These are phyloP conservation scores for Botryosphaeria dothidea DNA, from an alignment of 2,329 filamentous ascomycete genomes.

Conservation along the genomic window DNA sequence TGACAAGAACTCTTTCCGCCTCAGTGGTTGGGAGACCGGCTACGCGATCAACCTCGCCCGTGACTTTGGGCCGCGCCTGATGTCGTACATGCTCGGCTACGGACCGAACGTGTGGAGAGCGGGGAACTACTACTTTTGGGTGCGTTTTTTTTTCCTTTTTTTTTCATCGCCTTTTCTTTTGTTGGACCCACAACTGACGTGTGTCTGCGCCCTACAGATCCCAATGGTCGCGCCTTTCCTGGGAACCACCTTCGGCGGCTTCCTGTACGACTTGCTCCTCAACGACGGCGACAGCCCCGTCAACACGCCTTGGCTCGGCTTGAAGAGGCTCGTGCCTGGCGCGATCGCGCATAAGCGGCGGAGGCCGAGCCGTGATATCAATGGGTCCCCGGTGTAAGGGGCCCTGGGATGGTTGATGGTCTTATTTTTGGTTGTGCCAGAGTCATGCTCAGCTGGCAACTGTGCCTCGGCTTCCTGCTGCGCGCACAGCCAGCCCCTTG, in stretches of 20 bases:
- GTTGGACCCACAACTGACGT: not conserved
- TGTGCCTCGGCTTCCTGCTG: no score
- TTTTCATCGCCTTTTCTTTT: not conserved
- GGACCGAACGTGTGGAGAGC: constrained; percentile 63
- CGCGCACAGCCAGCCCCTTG: not conserved
- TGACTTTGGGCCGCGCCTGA: constrained; percentile 70
- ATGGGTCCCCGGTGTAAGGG: not conserved
- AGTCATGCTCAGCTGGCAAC: no score
- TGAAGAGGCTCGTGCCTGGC: constrained; percentile 36
- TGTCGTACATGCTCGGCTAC: constrained; percentile 68
- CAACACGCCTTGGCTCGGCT: constrained; percentile 62
- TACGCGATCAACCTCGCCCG: constrained; percentile 66
- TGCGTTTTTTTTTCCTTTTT: not conserved
- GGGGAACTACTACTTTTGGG: constrained; percentile 68
- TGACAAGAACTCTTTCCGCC: no score
- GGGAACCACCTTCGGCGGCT: constrained; percentile 63
- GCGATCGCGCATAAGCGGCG: not conserved
- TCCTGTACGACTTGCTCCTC: constrained; percentile 67
- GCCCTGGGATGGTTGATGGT: no score
- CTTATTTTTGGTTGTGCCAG: no score
- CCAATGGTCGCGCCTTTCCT: constrained; percentile 68
- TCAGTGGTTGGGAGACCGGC: constrained; percentile 64
- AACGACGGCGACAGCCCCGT: constrained; percentile 63
- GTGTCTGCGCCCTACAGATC: constrained; percentile 42
- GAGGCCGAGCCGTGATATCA: not conserved